phyloP scores from a whole-genome alignment of 176 grass and related monocot genomes.

The Carex littledalei region DNA sequence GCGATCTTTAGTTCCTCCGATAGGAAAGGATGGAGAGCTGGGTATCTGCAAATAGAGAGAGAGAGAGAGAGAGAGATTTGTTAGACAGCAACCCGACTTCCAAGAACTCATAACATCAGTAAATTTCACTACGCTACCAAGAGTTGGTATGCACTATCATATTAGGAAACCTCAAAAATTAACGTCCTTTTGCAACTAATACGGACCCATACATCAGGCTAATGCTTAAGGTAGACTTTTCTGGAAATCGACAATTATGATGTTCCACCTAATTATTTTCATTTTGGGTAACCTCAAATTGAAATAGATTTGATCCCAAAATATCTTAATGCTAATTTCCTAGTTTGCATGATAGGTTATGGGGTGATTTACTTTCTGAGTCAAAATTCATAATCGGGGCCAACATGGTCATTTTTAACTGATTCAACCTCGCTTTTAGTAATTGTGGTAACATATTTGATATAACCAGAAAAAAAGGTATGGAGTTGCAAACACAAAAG shows the following conservation, averaged over 20 bases:
- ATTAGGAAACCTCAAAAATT: background rate
- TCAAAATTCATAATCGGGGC: background rate
- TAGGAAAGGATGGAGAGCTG: conserved; percentile 88
- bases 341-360: background rate
- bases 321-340: background rate
- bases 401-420: background rate
- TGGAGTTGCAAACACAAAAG: background rate
- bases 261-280: background rate
- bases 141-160: background rate
- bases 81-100: conserved; percentile 1
- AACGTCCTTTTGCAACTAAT: background rate
- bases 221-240: background rate
- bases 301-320: background rate
- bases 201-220: background rate
- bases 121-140: background rate
- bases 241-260: background rate
- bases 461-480: background rate
- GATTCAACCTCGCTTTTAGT: background rate
- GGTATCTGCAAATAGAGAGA: conserved; percentile 56
- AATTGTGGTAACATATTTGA: background rate
- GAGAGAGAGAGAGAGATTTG: conserved; percentile 16
- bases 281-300: background rate
- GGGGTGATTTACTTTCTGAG: background rate
- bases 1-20: conserved; percentile 61
- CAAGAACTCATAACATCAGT: background rate